Evolutionary conservation across 257 asterid species (phyloP).

Genomic region (Scutellaria minor): DNA sequence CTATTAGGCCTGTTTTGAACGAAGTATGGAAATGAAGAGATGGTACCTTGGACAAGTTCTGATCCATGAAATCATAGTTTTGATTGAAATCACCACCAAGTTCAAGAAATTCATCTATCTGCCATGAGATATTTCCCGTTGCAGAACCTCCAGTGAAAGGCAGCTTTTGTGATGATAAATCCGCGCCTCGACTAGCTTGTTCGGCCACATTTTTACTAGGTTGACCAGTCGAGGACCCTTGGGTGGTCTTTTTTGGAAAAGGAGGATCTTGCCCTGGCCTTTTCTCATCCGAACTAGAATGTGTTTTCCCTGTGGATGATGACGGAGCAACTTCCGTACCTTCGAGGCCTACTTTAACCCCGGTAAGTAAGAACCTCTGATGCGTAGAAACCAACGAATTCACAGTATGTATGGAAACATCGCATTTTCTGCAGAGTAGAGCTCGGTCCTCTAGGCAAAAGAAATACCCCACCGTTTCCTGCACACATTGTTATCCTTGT

Average conservation of each 20-base stretch:
- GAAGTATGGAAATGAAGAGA: not conserved
- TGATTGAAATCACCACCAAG: constrained; percentile 57
- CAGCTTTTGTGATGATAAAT: constrained; percentile 44
- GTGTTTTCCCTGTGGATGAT: constrained; percentile 47
- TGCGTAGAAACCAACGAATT: constrained; percentile 75
- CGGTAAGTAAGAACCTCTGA: constrained; percentile 84
- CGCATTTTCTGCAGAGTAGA: constrained; percentile 87
- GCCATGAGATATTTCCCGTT: constrained; percentile 72
- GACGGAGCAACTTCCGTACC: constrained; percentile 56
- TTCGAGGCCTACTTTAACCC: constrained; percentile 87
- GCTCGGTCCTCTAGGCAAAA: constrained; percentile 97
- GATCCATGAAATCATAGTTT: constrained; percentile 54
- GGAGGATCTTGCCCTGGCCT: constrained; percentile 45
- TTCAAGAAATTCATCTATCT: constrained; percentile 75
- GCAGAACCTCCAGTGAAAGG: constrained; percentile 64
- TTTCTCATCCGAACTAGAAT: constrained; percentile 44
- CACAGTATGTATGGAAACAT: constrained; percentile 69
- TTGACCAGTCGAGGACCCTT: constrained; percentile 46
- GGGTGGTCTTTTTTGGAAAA: constrained; percentile 35
- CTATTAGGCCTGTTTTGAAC: not conserved
- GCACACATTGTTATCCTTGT: constrained; percentile 29
- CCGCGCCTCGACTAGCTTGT: constrained; percentile 42
- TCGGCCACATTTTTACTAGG: constrained; percentile 39
- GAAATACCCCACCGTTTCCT: constrained; percentile 90
- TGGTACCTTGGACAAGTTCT: constrained; percentile 76